These are phyloP conservation scores for Colletotrichum viniferum DNA, from an alignment of 2,329 filamentous ascomycete genomes.

Conservation along the genomic window DNA sequence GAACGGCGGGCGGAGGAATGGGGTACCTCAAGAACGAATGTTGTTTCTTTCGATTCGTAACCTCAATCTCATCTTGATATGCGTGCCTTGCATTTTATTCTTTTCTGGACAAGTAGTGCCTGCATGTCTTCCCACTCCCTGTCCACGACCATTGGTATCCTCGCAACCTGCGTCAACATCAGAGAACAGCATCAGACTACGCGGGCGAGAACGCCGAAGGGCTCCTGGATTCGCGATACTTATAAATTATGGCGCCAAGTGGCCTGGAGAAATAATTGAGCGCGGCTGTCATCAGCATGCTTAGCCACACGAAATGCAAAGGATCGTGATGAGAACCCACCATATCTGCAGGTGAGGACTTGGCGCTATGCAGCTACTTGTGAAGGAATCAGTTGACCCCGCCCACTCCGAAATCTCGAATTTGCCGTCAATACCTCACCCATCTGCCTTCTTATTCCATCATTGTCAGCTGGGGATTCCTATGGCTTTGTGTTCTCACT, in stretches of 20 bases:
- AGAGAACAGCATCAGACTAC: too few relatives aligned
- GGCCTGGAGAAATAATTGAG: neutral
- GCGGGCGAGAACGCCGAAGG: neutral
- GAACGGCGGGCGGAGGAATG: neutral
- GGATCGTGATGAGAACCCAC: neutral
- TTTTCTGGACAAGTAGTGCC: too few relatives aligned
- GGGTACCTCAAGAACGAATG: too few relatives aligned
- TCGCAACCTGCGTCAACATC: neutral
- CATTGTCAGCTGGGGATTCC: neutral
- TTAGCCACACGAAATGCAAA: rapidly evolving
- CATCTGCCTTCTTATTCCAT: neutral
- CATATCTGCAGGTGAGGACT: neutral
- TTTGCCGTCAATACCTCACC: neutral
- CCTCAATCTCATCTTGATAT: too few relatives aligned
- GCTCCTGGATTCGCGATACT: neutral
- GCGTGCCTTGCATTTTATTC: too few relatives aligned
- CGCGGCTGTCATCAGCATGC: neutral
- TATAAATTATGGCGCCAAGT: rapidly evolving
- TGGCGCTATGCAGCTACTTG: neutral
- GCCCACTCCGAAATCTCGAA: neutral
- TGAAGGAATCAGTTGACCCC: neutral
- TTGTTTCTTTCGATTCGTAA: too few relatives aligned
- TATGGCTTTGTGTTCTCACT: neutral
- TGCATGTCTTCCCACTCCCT: too few relatives aligned
- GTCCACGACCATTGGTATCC: neutral